Base-by-base conservation (phyloP, 2,329 filamentous ascomycete genomes). In the Aureobasidium sp. region DNA sequence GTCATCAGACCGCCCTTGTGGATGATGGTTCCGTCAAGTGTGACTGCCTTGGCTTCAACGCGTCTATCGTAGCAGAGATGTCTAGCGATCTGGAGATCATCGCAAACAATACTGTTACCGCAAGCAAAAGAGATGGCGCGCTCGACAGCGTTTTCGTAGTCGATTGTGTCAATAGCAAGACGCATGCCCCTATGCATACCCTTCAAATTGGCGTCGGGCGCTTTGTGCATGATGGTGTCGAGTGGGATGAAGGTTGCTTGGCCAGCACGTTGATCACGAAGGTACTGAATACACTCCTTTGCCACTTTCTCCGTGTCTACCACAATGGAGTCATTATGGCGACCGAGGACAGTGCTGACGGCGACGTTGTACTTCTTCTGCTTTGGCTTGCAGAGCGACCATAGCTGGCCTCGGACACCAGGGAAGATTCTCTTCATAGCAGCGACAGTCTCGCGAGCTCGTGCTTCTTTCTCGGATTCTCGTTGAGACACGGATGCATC, bases 1-100 rank as follows among this genome's bases (percentile, higher is more conserved):
- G 94, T 97, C 88, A 99, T 97, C 59, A 95, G 82, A 71, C 94
- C 94, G 50, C 90, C 92, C 73, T 97, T 97, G 78, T 96, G 92
- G 66, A 99, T 97, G 64, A 99, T 88, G 61, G 88, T 93, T n/a
- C 94, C 94, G 71, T 97, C 92, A 13, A 97, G 76, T 0, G 92
- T 96, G 13, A 99, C 93, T 5, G 93, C 92, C 74, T 97, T 97
- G 59, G 95, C 92, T 63, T 92, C 89, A 36, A 97, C 87, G 36
- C 84, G 87, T 66, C 86, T 88, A 63, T 89, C 86, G 72, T 95
- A 97, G 71, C 91, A 92, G 50, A 99, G 87, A 63, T 93, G 84
- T 73, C 95, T 96, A 32, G 94, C 94, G 60, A 94, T 87, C 4
- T 88, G 84, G 39, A 97, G 80, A 61, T 85, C 89, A 74, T 99